Evolutionary conservation across 805 yeast species (phyloP), one percentile per base, ranked within the genome.

Genomic region (Pichia manshurica): DNA sequence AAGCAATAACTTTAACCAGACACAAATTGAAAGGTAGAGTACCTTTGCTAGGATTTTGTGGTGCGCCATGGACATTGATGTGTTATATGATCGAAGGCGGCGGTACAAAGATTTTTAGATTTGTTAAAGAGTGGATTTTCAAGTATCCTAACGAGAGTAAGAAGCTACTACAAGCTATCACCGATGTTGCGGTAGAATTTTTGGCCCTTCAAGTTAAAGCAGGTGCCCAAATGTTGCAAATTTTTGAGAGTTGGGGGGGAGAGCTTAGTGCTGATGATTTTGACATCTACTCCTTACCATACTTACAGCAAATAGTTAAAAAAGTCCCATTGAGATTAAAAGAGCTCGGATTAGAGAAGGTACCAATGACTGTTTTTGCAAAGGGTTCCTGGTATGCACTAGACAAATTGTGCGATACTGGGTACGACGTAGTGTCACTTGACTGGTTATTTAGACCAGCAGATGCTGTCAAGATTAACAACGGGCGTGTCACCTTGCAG

Each of bases 31-130:
- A 81, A 37, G 99, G 99, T 44, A 78, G 95, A 59, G 97, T 90
- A 12, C 99, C 99, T 25, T 71, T 93, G 52, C 74, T 93, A 44
- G 99, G 99, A 3, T 93, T 93, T 68, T 86, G 89, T 56, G 99
- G 99, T 46, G 96, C 96, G 8, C 99, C 99, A 48, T 93, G 97
- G 96, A 93, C 99, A 12, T 70, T 93, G 51, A 74, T 93, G 71
- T 96, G 90, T 33, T 93, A 93, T 70, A 93, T 93, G 96, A 81
- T 89, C 51, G 99, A 93, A 68, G 99, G 99, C 45, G 96, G 95
- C 56, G 96, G 97, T 16, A 82, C 96, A 6, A 86, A 86, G 62
- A 74, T 91, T 74, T 93, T 87, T 71, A 77, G 96, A 63, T 89
- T 76, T 61, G 96, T 88, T 45, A 88, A 90, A 66, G 84, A 87